A percentile compares a stretch with the other conserved stretches of the same genome.
These are phyloP conservation scores for Colletotrichum salicis DNA, from an alignment of 2,329 filamentous ascomycete species.

Conservation along the genomic window DNA sequence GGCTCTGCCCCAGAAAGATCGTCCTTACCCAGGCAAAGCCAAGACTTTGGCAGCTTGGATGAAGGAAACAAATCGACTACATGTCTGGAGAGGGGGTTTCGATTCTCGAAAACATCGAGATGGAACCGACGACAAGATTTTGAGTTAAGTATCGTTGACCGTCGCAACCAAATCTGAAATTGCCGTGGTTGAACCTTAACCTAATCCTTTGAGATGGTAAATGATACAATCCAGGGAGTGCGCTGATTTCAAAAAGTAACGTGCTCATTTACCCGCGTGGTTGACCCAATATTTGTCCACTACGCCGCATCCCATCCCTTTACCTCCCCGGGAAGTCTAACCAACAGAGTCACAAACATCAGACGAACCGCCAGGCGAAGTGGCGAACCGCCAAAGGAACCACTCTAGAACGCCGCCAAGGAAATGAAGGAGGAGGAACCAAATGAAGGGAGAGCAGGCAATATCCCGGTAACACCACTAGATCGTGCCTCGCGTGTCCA, in stretches of 20 bases:
- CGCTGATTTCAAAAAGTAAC: constrained; percentile 20
- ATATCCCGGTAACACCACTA: constrained; percentile 15
- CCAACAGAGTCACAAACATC: constrained; percentile 5
- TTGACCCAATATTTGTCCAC: neutral
- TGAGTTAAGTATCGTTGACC: neutral
- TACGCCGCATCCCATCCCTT: neutral
- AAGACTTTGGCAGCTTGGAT: constrained; percentile 20
- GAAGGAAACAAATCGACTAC: neutral
- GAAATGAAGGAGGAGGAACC: constrained; percentile 21
- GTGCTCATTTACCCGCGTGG: constrained; percentile 15
- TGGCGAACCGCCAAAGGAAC: neutral
- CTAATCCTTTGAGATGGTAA: neutral
- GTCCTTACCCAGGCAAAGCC: constrained; percentile 21
- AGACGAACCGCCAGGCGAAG: neutral
- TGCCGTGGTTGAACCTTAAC: neutral
- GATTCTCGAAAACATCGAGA: neutral
- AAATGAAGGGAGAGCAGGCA: constrained; percentile 23
- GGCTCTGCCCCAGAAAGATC: constrained; percentile 24
- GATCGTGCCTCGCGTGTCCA: neutral
- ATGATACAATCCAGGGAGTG: neutral
- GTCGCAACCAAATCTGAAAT: neutral
- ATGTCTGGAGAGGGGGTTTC: neutral
- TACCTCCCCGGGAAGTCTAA: neutral
- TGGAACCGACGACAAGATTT: neutral
- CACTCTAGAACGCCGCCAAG: constrained; percentile 3